Evolutionary conservation across 1,139 yeast genomes (phyloP).

Genomic region (Kazachstania sp.): DNA sequence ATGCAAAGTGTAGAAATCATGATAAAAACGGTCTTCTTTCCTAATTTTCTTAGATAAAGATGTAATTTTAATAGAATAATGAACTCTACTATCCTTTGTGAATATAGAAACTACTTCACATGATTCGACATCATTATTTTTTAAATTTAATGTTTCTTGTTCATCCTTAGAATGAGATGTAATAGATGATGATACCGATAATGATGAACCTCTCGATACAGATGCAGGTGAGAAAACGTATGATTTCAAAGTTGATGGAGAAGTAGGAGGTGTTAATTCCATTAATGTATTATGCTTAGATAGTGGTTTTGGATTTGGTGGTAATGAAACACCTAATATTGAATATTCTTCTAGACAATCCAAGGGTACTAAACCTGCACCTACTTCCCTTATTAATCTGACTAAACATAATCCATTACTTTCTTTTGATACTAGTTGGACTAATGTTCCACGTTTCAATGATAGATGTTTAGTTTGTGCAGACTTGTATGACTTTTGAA

Average conservation of each 20-base stretch:
- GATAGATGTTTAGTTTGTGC: constrained; percentile 5
- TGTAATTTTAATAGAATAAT: constrained; percentile 9
- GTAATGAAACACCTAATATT: constrained; percentile 7
- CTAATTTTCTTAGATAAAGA: constrained; percentile 4
- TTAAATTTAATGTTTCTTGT: background rate
- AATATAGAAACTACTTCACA: constrained; percentile 7
- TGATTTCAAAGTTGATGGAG: constrained; percentile 17
- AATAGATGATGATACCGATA: constrained; percentile 5
- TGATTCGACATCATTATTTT: constrained; percentile 1
- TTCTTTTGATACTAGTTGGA: constrained; percentile 15
- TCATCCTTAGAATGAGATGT: background rate
- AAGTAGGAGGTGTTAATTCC: constrained; percentile 16
- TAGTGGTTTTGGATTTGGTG: background rate
- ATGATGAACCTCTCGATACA: constrained; percentile 8
- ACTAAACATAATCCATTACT: constrained; percentile 13
- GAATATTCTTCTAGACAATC: constrained; percentile 15
- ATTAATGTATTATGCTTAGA: constrained; percentile 3
- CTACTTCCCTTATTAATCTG: constrained; percentile 16
- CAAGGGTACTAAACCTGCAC: constrained; percentile 19
- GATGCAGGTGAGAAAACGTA: constrained; percentile 11
- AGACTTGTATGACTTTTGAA: constrained; percentile 2
- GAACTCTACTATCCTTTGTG: constrained; percentile 8
- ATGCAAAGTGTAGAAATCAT: constrained; percentile 16
- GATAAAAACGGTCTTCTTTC: constrained; percentile 8
- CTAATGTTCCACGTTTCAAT: constrained; percentile 16